Base-by-base conservation (phyloP, 805 yeast species). In the Teunomyces pallodes region DNA sequence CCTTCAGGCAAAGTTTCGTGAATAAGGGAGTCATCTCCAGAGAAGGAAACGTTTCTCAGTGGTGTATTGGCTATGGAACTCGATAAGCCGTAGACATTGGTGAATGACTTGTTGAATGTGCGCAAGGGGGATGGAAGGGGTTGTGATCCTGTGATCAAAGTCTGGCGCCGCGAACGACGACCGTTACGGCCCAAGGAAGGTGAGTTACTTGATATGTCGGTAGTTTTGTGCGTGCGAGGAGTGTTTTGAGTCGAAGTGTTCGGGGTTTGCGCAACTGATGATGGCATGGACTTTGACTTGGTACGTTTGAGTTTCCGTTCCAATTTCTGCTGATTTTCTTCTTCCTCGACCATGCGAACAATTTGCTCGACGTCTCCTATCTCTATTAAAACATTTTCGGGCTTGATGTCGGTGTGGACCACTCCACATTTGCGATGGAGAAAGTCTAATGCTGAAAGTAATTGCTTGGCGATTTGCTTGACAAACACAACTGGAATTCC, bases 111-210 rank as follows among this genome's bases (percentile, higher is more conserved):
- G 54, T 69, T 72, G 51, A 72, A 72, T 1, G 92, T 79, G 46
- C 91, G 74, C 43, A 90, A 72, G 1, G 97, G 96, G 0, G 96
- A 86, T 3, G 97, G 96, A 48, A 90, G 71, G 2, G 97, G 97
- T 65, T 90, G 96, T 0, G 96, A 89, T 0, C 96, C 96, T 0
- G 95, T 87, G 43, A 90, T 85, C 20, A 90, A 68, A 0, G 95
- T 84, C 53, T 83, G 84, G 35, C 92, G 70, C 59, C 96, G 77
- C 30, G 88, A 72, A 46, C 86, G 62, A 41, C 86, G 59, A 5
- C 76, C 77, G 50, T 70, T 70, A 36, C 77, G 54, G 5, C 76
- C 76, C 14, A 72, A 52, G 1, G 74, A 69, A 1, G 77, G 75
- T 4, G 75, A 65, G 33, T 54, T 61, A 24, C 43, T 51, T 14